Evolutionary conservation across 2,329 filamentous ascomycete genomes (phyloP).

Genomic region (Penicillium olsonii): DNA sequence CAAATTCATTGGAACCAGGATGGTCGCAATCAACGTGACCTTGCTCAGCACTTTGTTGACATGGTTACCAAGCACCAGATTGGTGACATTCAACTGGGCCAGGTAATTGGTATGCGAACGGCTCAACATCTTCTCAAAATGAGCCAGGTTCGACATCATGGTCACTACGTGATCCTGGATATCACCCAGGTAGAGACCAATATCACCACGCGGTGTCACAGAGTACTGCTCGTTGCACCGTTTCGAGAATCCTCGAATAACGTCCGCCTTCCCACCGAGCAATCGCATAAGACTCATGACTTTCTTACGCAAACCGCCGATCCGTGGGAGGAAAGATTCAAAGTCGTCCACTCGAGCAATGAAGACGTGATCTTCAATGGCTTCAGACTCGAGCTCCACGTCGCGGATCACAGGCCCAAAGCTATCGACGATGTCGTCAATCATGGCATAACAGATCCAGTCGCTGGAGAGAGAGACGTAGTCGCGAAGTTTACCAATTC

Average conservation of each 20-base stretch:
- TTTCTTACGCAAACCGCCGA: slow-evolving; percentile 89
- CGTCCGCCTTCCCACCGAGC: slow-evolving; percentile 95
- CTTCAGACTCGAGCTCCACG: slow-evolving; percentile 84
- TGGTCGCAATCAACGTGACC: slow-evolving; percentile 89
- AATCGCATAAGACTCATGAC: slow-evolving; percentile 92
- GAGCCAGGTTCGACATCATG: slow-evolving; percentile 94
- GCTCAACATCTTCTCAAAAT: slow-evolving; percentile 97
- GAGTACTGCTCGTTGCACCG: slow-evolving; percentile 97
- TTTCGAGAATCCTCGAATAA: slow-evolving; percentile 96
- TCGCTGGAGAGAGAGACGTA: slow-evolving; percentile 93
- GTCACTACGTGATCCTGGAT: slow-evolving; percentile 99
- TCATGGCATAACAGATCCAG: slow-evolving; percentile 98
- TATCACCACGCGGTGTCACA: slow-evolving; percentile 92
- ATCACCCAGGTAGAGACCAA: slow-evolving; percentile 93
- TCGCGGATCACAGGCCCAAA: slow-evolving; percentile 88
- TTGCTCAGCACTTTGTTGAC: slow-evolving; percentile 91
- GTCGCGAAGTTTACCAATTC: slow-evolving; percentile 89
- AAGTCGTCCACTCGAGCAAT: slow-evolving; percentile 89
- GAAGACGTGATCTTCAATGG: slow-evolving; percentile 94
- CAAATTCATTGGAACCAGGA: slow-evolving; percentile 94
- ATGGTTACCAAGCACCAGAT: slow-evolving; percentile 81
- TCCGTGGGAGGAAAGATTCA: slow-evolving; percentile 79
- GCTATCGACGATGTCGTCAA: slow-evolving; percentile 96
- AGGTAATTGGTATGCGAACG: slow-evolving; percentile 95
- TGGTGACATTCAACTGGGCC: slow-evolving; percentile 89